Evolutionary conservation across 1,284 basidiomycete genomes (phyloP).

Genomic region (Abortiporus biennis): DNA sequence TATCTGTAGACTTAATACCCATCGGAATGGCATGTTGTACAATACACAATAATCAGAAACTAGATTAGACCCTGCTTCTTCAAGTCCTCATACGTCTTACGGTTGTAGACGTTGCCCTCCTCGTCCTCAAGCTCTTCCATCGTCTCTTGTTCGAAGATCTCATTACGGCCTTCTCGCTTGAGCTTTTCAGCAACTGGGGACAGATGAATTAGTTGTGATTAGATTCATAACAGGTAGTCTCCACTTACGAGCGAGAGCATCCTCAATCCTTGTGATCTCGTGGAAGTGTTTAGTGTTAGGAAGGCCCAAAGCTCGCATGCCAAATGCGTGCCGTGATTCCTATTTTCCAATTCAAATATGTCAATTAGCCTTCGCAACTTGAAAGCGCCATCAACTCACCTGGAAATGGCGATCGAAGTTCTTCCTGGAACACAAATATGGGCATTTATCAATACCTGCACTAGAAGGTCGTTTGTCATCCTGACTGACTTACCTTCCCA

Average conservation of each 20-base stretch:
- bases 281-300: slow-evolving; percentile 99
- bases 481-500: slow-evolving; percentile 84
- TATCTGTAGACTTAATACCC: background rate
- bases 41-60: slow-evolving; percentile 15
- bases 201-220: too few species aligned
- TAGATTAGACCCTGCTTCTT: slow-evolving; percentile 89
- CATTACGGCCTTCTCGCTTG: slow-evolving; percentile 88
- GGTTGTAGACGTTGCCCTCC: slow-evolving; percentile 93
- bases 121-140: slow-evolving; percentile 97
- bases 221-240: background rate
- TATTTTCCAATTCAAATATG: slow-evolving; percentile 36
- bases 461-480: too few species aligned
- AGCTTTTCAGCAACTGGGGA: slow-evolving; percentile 93
- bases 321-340: slow-evolving; percentile 96
- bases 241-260: slow-evolving; percentile 84
- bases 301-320: slow-evolving; percentile 95
- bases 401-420: slow-evolving; percentile 94
- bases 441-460: too few species aligned
- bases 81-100: slow-evolving; percentile 86
- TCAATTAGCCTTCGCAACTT: slow-evolving; percentile 1
- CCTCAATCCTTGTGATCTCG: slow-evolving; percentile 95
- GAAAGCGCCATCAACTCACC: too few species aligned
- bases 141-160: slow-evolving; percentile 86
- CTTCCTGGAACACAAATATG: slow-evolving; percentile 55
- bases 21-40: slow-evolving; percentile 7